These are phyloP conservation scores for Nakazawaea siamensis DNA, from an alignment of 805 yeast genomes.

Conservation along the genomic window DNA sequence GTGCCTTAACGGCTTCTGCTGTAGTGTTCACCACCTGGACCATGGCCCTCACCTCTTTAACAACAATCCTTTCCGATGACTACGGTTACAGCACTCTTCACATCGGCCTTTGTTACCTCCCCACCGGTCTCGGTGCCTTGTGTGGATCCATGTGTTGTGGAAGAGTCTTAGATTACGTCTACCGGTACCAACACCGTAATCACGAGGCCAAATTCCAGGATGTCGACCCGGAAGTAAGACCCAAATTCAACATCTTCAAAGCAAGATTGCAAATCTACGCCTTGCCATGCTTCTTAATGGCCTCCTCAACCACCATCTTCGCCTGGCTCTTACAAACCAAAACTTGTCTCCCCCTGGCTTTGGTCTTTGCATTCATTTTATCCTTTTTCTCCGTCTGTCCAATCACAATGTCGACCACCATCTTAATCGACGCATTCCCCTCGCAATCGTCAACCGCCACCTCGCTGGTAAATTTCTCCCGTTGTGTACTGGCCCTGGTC, in stretches of 20 bases:
- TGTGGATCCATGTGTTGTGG: slow-evolving; percentile 57
- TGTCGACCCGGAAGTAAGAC: slow-evolving; percentile 10
- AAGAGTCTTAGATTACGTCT: slow-evolving; percentile 42
- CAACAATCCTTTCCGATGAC: slow-evolving; percentile 39
- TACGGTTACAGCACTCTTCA: slow-evolving; percentile 46
- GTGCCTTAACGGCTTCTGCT: slow-evolving; percentile 48
- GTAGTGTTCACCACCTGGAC: slow-evolving; percentile 66
- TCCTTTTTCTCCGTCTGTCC: slow-evolving; percentile 45
- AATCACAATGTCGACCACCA: slow-evolving; percentile 46
- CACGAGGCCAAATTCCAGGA: slow-evolving; percentile 19
- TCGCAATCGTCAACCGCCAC: slow-evolving; percentile 56
- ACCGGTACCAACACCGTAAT: slow-evolving; percentile 25
- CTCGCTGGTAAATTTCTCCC: slow-evolving; percentile 52
- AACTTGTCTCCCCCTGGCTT: slow-evolving; percentile 38
- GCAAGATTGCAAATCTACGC: slow-evolving; percentile 40
- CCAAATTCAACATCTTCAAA: slow-evolving; percentile 37
- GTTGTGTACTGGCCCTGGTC: slow-evolving; percentile 58
- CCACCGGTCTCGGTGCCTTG: slow-evolving; percentile 64
- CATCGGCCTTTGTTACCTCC: slow-evolving; percentile 66
- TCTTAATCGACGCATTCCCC: slow-evolving; percentile 63
- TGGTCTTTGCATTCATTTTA: slow-evolving; percentile 44
- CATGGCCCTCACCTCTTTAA: slow-evolving; percentile 55
- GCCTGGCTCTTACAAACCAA: slow-evolving; percentile 57
- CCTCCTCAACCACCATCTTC: slow-evolving; percentile 35
- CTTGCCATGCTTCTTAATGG: slow-evolving; percentile 29